phyloP scores from a whole-genome alignment of 2,329 filamentous ascomycete species.

The Penicillium expansum region DNA sequence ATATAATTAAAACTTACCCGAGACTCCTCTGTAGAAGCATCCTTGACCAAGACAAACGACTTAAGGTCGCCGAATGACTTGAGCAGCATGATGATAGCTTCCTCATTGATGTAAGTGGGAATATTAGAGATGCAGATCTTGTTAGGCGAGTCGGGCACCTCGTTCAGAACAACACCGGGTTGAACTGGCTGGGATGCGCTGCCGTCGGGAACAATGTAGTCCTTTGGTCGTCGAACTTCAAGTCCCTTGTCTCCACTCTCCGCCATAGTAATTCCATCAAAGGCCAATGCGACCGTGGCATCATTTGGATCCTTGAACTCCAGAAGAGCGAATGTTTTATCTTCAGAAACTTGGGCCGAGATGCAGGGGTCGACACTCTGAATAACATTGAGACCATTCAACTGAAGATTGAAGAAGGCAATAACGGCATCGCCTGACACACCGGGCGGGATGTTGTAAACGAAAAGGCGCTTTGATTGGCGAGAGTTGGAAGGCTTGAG shows the following conservation, averaged over 20 bases:
- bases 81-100: conserved; percentile 86
- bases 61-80: conserved; percentile 91
- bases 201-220: conserved; percentile 88
- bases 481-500: conserved; percentile 91
- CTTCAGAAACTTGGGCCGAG: conserved; percentile 75
- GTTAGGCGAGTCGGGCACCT: conserved; percentile 88
- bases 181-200: conserved; percentile 71
- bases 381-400: conserved; percentile 94
- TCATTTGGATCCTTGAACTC: conserved; percentile 88
- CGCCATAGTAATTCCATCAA: conserved; percentile 88
- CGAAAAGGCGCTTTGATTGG: conserved; percentile 87
- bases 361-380: conserved; percentile 80
- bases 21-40: conserved; percentile 79
- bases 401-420: conserved; percentile 90
- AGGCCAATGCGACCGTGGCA: conserved; percentile 82
- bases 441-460: conserved; percentile 73
- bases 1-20: conserved; percentile 59
- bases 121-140: conserved; percentile 94
- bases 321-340: conserved; percentile 76
- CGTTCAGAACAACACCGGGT: conserved; percentile 71
- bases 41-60: conserved; percentile 86
- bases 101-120: conserved; percentile 80
- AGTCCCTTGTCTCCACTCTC: conserved; percentile 63
- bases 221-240: conserved; percentile 82
- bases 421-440: conserved; percentile 73